These are phyloP conservation scores for Alternaria sp. DNA, from an alignment of 2,329 filamentous ascomycete genomes.

Conservation along the genomic window DNA sequence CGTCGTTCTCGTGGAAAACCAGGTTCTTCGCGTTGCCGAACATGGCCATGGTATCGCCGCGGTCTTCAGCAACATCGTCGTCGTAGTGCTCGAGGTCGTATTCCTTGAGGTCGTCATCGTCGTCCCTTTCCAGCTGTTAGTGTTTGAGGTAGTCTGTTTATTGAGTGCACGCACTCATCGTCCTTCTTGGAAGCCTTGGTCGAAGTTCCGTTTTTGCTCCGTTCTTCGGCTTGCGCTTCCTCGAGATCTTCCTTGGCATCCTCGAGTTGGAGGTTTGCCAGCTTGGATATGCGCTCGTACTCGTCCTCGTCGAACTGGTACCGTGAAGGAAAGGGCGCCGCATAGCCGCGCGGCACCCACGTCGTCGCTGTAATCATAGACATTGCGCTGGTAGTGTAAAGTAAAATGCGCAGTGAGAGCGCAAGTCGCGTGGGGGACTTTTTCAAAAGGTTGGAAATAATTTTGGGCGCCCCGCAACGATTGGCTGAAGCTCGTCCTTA, in stretches of 20 bases:
- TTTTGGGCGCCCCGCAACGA: conserved; percentile 21
- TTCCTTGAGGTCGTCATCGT: conserved; percentile 89
- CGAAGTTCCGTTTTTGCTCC: conserved; percentile 39
- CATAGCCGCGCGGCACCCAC: conserved; percentile 61
- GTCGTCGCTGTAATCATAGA: conserved; percentile 64
- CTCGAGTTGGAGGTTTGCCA: conserved; percentile 73
- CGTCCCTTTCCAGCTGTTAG: conserved; percentile 40
- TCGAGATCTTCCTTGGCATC: conserved; percentile 81
- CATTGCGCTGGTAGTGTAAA: conserved; percentile 38
- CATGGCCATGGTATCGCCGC: conserved; percentile 81
- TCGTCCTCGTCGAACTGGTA: conserved; percentile 61
- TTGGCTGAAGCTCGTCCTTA: conserved; percentile 27
- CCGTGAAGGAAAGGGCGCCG: conserved; percentile 57
- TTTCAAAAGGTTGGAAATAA: conserved; percentile 21
- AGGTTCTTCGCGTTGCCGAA: conserved; percentile 95
- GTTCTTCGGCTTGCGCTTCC: conserved; percentile 62
- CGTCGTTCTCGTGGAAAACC: conserved; percentile 91
- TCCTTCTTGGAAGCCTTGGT: conserved; percentile 28
- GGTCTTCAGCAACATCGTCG: conserved; percentile 74
- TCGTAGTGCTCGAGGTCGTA: conserved; percentile 98
- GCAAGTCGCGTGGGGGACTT: conserved; percentile 19
- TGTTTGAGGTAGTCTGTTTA: not conserved
- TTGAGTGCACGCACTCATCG: conserved; percentile 22
- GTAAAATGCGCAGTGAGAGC: conserved; percentile 14
- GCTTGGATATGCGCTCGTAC: conserved; percentile 58